Conservation (phyloP, 2,329 filamentous ascomycete species). For the Chaetoscypha palmicola region DNA sequence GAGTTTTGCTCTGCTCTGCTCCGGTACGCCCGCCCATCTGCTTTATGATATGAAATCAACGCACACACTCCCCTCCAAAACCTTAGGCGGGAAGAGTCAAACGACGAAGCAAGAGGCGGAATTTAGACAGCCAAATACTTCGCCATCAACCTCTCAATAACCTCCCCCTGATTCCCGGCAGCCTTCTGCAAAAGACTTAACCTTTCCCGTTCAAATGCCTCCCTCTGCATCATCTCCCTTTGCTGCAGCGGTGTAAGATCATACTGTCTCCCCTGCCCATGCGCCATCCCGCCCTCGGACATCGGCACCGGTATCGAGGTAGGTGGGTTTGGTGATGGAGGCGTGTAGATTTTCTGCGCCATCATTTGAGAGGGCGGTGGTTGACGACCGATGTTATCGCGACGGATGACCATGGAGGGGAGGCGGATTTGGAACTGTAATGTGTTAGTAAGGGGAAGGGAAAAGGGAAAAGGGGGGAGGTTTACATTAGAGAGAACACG, state of each 20-base stretch:
- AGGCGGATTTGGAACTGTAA: constrained; percentile 48
- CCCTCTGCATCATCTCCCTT: constrained; percentile 41
- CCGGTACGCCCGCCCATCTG: too few relatives aligned
- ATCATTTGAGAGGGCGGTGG: constrained; percentile 12
- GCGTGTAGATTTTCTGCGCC: constrained; percentile 7
- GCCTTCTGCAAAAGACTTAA: constrained; percentile 31
- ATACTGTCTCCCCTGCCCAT: constrained; percentile 11
- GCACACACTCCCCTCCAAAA: too few relatives aligned
- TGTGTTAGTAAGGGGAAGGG: constrained; percentile 3
- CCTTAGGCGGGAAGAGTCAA: too few relatives aligned
- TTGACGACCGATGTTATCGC: constrained; percentile 24
- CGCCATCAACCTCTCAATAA: constrained; percentile 21
- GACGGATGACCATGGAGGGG: constrained; percentile 53
- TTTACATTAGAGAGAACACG: constrained; percentile 47
- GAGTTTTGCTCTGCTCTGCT: too few relatives aligned
- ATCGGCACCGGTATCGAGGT: constrained; percentile 33
- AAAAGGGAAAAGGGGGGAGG: constrained; percentile 4
- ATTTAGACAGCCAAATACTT: constrained; percentile 24
- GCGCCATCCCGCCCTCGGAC: constrained; percentile 34
- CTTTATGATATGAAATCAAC: too few relatives aligned
- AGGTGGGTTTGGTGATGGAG: constrained; percentile 31
- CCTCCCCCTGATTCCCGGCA: constrained; percentile 21
- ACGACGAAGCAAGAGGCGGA: too few relatives aligned
- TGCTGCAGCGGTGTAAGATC: constrained; percentile 40
- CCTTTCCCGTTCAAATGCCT: constrained; percentile 38